Evolutionary conservation across 2,329 filamentous ascomycete species (phyloP), one percentile per base, ranked within the genome.

Genomic region (Aspergillus awamori): DNA sequence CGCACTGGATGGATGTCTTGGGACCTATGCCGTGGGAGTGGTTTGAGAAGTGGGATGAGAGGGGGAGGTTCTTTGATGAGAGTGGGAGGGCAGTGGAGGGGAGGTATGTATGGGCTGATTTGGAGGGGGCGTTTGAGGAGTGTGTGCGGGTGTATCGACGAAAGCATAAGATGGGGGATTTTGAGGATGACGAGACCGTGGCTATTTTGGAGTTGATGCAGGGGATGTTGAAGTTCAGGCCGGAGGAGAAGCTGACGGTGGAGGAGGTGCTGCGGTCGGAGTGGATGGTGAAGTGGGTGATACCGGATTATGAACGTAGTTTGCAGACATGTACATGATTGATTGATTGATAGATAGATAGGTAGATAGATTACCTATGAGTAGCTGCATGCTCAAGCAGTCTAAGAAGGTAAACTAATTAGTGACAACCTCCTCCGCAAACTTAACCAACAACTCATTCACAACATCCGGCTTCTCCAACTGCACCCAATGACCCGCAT

Each of bases 261-360:
- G 54, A 60, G 22, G 58, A 65, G 17, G 45, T 67, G 7, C 20
- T 67, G 7, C 45, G 58, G 15, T 62, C 53, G n/a, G 60, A 63
- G 24, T 67, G 67, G 65, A 63, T 68, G 59, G 60, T 63, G 8
- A 67, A 58, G 58, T 67, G 67, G 66, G 61, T 61, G 43, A 58
- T 66, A 26, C 66, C 67, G 26, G 60, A 62, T 57, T 62, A 57
- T 17, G 22, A 57, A 15, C 45, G 53, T 33, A 51, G 53, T 17
- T 48, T 36, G 48, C 13, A 49, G 22, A 15, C 11, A 33, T 33
- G 4, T 33, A 33, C 11, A 33, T 33, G 5, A 33, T 33, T 33
- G 4, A 30, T 63, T 63, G 15, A 41, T 10, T 8, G 17, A 45
- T 30, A 4, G 0, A 30, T 30, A 30, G 2, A 30, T 30, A 20